A percentile compares a stretch with the other conserved stretches of the same genome.
phyloP scores from a whole-genome alignment of 108 stramenopile genomes.

The Cyclotella choctawhatcheeana region DNA sequence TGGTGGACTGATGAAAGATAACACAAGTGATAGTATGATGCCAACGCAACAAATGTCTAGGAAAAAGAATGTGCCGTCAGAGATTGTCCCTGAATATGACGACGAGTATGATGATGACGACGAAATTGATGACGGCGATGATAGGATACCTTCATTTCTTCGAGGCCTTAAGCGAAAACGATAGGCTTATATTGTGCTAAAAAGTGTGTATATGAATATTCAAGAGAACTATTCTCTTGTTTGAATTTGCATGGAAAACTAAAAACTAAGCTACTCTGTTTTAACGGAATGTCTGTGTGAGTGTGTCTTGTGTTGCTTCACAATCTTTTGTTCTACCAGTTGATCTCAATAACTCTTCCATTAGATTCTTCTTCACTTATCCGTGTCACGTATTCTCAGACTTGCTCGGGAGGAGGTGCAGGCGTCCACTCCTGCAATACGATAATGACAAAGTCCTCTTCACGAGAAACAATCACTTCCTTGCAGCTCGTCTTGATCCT shows the following conservation, averaged over 20 bases:
- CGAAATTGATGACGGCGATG: slow-evolving; percentile 9
- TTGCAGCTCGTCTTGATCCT: slow-evolving; percentile 71
- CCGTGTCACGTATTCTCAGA: not conserved
- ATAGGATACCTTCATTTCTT: slow-evolving; percentile 44
- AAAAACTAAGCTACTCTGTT: not conserved
- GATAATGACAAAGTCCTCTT: slow-evolving; percentile 69
- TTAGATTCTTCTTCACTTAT: not conserved
- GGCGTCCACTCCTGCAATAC: slow-evolving; percentile 81
- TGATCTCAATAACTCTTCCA: not conserved
- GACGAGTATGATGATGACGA: slow-evolving; percentile 9
- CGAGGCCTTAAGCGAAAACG: slow-evolving; percentile 40
- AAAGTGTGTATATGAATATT: not conserved
- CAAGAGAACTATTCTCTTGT: slow-evolving; percentile 5
- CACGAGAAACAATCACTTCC: slow-evolving; percentile 77
- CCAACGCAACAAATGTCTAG: not conserved
- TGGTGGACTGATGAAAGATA: slow-evolving; percentile 20
- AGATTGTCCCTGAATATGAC: slow-evolving; percentile 24
- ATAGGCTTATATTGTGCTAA: slow-evolving; percentile 15
- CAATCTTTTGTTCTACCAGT: not conserved
- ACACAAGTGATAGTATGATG: not conserved
- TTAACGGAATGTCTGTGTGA: not conserved
- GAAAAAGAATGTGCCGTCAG: not conserved
- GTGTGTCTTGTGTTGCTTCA: not conserved
- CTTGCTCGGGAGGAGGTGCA: slow-evolving; percentile 12
- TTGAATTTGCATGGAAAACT: not conserved